Base-by-base conservation (phyloP, 768 basidiomycete genomes). In the Hebeloma cylindrosporum region DNA sequence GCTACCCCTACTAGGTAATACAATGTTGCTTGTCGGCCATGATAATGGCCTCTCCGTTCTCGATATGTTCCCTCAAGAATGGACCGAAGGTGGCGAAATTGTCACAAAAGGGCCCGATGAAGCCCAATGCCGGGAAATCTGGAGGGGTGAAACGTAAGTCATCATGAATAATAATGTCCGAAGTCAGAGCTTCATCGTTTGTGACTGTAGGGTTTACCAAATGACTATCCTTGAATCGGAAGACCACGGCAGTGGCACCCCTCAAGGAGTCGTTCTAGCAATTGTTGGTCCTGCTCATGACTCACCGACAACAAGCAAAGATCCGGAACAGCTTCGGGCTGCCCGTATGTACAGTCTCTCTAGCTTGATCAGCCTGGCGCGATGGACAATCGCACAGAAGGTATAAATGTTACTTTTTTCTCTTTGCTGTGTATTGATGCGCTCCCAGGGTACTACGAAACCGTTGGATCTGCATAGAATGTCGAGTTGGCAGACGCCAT, bases 271-370 rank as follows among this genome's bases (percentile, higher is more conserved):
- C 14, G 80, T 89, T 20, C 72, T 93, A 2, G 80, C 79, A 3
- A 75, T 93, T 20, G 83, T 92, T 5, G 83, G 87, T 14, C 78
- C 83, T 1, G 77, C 80, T 14, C 58, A 69, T 3, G n/a, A n/a
- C n/a, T 70, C 74, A 11, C 40, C 46, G 13, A 42, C 69, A 1
- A 54, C n/a, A 21, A 59, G 60, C 23, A 79, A 75, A 47, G 81
- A 87, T 27, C 63, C 73, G 39, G 85, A 88, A 51, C 61, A 72
- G 5, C 55, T 71, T 28, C 73, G 81, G 35, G 69, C 72, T 5
- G 64, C 91, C 29, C 79, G 90, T 29, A 91, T 93, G 88, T 93
- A 93, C 61, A 92, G 83, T 56, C 71, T 93, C 14, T 71, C 80
- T 14, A 88, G 88, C 58, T 65, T 93, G 5, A 74, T 77, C 7